Conservation (phyloP, 441 rosid genomes). For the Aleurites moluccanus region DNA sequence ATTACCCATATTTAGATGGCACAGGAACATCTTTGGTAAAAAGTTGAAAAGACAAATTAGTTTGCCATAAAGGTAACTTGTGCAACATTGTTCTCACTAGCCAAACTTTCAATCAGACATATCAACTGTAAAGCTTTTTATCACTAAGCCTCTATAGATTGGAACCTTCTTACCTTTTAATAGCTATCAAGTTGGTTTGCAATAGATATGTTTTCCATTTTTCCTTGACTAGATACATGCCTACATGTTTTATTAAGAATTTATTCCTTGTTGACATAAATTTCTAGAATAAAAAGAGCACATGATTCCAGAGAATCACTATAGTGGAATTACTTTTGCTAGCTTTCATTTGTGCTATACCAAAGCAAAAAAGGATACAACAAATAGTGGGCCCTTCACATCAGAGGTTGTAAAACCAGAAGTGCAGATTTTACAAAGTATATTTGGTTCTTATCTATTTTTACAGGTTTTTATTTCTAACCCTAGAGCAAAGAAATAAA, state of each 20-base stretch:
- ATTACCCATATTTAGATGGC: background rate
- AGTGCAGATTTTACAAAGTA: conserved; percentile 1
- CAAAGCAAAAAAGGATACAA: conserved; percentile 20
- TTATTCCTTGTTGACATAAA: conserved; percentile 20
- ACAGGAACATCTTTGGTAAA: background rate
- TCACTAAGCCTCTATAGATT: conserved; percentile 4
- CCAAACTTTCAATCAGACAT: background rate
- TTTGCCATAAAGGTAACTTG: background rate
- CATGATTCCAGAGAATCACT: conserved; percentile 34
- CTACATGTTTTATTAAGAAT: conserved; percentile 30
- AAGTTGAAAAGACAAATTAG: background rate
- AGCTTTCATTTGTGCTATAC: conserved; percentile 14
- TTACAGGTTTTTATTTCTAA: background rate
- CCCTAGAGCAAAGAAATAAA: background rate
- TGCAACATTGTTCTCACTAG: background rate
- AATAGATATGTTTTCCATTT: background rate
- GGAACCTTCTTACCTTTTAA: conserved; percentile 16
- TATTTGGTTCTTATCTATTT: background rate
- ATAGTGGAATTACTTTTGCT: conserved; percentile 31
- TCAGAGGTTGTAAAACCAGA: background rate
- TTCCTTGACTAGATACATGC: conserved; percentile 24
- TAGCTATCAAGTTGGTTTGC: conserved; percentile 12
- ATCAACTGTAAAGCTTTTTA: conserved; percentile 7
- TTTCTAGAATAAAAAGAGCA: conserved; percentile 14
- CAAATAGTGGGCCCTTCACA: background rate